These are phyloP conservation scores for Coemansia sp. DNA, from an alignment of 192 early-diverging fungal genomes.

Conservation along the genomic window DNA sequence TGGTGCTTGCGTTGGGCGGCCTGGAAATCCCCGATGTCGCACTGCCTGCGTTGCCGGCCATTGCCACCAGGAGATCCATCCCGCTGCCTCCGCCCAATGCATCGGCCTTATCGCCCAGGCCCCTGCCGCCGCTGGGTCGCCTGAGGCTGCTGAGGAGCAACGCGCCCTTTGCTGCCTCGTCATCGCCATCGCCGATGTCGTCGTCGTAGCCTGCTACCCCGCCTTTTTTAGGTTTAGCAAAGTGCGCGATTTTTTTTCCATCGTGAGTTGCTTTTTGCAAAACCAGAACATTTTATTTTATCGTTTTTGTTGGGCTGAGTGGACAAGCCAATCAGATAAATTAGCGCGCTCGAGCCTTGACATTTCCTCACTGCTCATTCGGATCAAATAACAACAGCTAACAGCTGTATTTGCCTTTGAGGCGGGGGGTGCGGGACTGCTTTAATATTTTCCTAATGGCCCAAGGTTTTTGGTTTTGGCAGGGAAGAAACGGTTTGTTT, in stretches of 20 bases:
- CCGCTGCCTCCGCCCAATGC: slow-evolving; percentile 30
- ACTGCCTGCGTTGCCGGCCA: slow-evolving; percentile 39
- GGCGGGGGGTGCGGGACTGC: too few relatives aligned
- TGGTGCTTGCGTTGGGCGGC: slow-evolving; percentile 11
- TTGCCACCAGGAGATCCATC: slow-evolving; percentile 29
- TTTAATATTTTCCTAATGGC: too few relatives aligned
- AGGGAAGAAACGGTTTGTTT: too few relatives aligned
- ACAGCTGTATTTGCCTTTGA: too few relatives aligned
- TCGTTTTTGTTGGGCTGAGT: background rate
- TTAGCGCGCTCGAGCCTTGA: slow-evolving; percentile 9
- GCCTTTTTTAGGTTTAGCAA: too few relatives aligned
- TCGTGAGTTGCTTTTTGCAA: too few relatives aligned
- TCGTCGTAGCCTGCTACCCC: too few relatives aligned
- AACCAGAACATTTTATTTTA: background rate
- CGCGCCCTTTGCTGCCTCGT: slow-evolving; percentile 26
- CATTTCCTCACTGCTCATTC: too few relatives aligned
- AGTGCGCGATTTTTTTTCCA: too few relatives aligned
- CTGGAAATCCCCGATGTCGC: slow-evolving; percentile 24
- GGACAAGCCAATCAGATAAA: slow-evolving; percentile 13
- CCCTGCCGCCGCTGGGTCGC: slow-evolving; percentile 27
- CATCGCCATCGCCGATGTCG: too few relatives aligned
- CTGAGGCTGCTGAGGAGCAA: slow-evolving; percentile 29
- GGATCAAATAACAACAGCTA: too few relatives aligned
- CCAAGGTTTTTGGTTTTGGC: too few relatives aligned
- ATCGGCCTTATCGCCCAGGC: background rate